Conservation (phyloP, 768 basidiomycete species). For the Fistulinella prunicolor region DNA sequence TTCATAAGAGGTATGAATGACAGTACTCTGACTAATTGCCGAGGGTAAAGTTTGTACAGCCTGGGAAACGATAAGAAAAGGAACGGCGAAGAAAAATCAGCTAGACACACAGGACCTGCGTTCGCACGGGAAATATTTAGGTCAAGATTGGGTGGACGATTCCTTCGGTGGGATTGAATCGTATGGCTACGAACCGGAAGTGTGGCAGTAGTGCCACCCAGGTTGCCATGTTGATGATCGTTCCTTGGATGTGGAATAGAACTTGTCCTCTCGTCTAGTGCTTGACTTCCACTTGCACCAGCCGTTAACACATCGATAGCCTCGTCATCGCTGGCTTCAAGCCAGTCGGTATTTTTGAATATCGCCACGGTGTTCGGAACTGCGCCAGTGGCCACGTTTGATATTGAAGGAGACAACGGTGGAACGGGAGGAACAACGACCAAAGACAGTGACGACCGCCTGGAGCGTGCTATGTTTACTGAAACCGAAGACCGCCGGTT, state of each 20-base stretch:
- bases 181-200: slow-evolving; percentile 32
- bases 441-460: slow-evolving; percentile 55
- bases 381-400: slow-evolving; percentile 30
- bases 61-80: slow-evolving; percentile 67
- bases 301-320: slow-evolving; percentile 82
- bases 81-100: slow-evolving; percentile 58
- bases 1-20: slow-evolving; percentile 19
- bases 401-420: slow-evolving; percentile 37
- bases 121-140: slow-evolving; percentile 43
- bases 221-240: slow-evolving; percentile 20
- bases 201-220: slow-evolving; percentile 14
- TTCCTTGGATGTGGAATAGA: slow-evolving; percentile 34
- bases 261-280: slow-evolving; percentile 82
- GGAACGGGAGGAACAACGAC: slow-evolving; percentile 45
- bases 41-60: slow-evolving; percentile 51
- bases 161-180: slow-evolving; percentile 40
- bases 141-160: slow-evolving; percentile 68
- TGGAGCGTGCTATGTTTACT: slow-evolving; percentile 43
- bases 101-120: slow-evolving; percentile 33
- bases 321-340: slow-evolving; percentile 80
- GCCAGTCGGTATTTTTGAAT: slow-evolving; percentile 65
- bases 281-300: slow-evolving; percentile 76
- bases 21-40: slow-evolving; percentile 20
- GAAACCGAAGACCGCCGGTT: slow-evolving; percentile 43
- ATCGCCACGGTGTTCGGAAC: slow-evolving; percentile 38